Evolutionary conservation across 2,329 filamentous ascomycete genomes (phyloP), one percentile per base, ranked within the genome.

Genomic region (Penicillium brevicompactum): DNA sequence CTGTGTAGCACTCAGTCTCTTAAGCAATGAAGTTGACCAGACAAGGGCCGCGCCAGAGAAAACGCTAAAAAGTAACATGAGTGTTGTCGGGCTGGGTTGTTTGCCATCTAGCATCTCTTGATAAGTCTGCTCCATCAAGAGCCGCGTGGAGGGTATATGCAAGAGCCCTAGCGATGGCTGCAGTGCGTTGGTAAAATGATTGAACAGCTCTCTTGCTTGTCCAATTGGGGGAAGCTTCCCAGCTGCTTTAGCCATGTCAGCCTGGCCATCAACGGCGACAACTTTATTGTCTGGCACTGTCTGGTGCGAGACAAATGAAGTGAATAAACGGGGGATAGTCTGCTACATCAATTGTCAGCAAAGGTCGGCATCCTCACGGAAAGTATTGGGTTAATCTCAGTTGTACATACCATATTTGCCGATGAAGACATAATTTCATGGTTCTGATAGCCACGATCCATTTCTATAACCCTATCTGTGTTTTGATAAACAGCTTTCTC

Each of bases 81-180:
- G 38, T 6, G 58, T 53, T 8, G 53, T 53, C 5, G 53, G 40
- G 4, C 30, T 45, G 7, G 61, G 59, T 7, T 55, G 42, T 37
- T 60, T 51, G 1, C 53, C 59, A 40, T 61, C 57, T 6, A 60
- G 47, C 22, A 63, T 40, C 14, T 49, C 45, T 44, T 58, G 38
- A 38, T 63, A 63, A 3, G 53, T 50, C 9, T 16, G 48, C 31
- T 63, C 59, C 49, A 63, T 55, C 3, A 57, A 44, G 6, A 1
- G 9, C 18, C 53, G 46, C 7, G 52, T 53, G 5, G 59, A 57
- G 2, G 61, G 61, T 22, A 63, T 54, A 46, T 48, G 61, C n/a
- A 61, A 49, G 10, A 63, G 48, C 13, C 57, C 59, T 16, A 58
- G 50, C 11, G 53, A 60, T n/a, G 61, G 59, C 14, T 63, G 61